Conservation (phyloP, 805 yeast genomes). For the Metschnikowia continentalis region DNA sequence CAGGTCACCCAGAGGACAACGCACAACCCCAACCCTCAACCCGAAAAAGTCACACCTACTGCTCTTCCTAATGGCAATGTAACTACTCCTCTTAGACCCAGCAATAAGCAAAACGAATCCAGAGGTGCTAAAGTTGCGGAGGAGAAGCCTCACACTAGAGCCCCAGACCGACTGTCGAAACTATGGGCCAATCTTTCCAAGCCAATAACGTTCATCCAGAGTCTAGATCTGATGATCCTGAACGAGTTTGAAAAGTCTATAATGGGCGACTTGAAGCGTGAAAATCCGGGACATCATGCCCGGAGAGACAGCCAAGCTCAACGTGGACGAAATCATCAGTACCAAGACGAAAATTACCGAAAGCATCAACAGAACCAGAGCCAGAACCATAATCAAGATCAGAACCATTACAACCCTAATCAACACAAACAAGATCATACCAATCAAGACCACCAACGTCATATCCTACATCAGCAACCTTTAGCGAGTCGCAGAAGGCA, state of each 20-base stretch:
- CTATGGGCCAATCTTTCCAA: conserved; percentile 36
- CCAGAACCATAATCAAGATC: neutral
- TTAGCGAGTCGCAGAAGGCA: neutral
- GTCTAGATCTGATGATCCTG: conserved; percentile 62
- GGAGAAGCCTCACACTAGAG: neutral
- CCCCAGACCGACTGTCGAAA: conserved; percentile 6
- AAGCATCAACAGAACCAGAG: neutral
- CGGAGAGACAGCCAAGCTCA: neutral
- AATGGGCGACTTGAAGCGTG: conserved; percentile 4
- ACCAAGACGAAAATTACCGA: neutral
- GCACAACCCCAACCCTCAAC: neutral
- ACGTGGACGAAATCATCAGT: neutral
- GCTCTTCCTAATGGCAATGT: neutral
- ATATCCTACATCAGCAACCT: neutral
- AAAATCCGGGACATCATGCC: neutral
- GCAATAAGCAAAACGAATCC: neutral
- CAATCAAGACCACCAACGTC: neutral
- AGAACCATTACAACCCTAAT: neutral
- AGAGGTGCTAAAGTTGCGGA: neutral
- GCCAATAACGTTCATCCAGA: conserved; percentile 60
- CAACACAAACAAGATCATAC: neutral
- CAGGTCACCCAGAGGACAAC: neutral
- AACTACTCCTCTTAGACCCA: neutral
- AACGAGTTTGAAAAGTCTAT: conserved; percentile 49
- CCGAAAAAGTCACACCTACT: neutral